Evolutionary conservation across 108 stramenopile genomes (phyloP).

Genomic region (Pseudonitzschia pungens): DNA sequence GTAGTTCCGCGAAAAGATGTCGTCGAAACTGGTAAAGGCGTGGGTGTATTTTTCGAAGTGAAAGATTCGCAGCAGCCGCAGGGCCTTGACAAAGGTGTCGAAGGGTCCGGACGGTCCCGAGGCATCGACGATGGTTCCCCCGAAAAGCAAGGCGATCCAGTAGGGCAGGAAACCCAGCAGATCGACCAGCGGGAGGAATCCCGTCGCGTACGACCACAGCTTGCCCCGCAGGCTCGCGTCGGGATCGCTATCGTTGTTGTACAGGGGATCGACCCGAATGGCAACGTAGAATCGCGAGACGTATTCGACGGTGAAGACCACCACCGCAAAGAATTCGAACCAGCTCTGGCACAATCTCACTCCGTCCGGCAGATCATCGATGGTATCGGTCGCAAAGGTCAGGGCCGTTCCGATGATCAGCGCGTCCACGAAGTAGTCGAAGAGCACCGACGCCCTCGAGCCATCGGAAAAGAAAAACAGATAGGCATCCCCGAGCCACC

Average conservation of each 20-base stretch:
- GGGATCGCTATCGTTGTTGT: slow-evolving; percentile 24
- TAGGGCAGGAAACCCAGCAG: slow-evolving; percentile 73
- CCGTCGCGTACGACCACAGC: slow-evolving; percentile 29
- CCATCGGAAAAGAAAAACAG: slow-evolving; percentile 60
- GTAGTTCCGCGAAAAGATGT: slow-evolving; percentile 61
- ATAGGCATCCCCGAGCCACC: slow-evolving; percentile 40
- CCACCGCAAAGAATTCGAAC: slow-evolving; percentile 66
- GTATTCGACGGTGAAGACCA: slow-evolving; percentile 77
- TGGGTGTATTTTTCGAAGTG: slow-evolving; percentile 82
- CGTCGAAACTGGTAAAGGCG: slow-evolving; percentile 82
- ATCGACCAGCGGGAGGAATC: slow-evolving; percentile 77
- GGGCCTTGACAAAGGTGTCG: slow-evolving; percentile 44
- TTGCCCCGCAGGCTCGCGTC: not conserved
- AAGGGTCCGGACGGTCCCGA: slow-evolving; percentile 13
- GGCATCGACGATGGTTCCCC: slow-evolving; percentile 28
- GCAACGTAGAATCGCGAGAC: slow-evolving; percentile 42
- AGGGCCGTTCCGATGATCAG: slow-evolving; percentile 65
- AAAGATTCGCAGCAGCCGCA: slow-evolving; percentile 73
- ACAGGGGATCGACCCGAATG: slow-evolving; percentile 62
- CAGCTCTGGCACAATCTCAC: slow-evolving; percentile 41
- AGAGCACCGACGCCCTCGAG: slow-evolving; percentile 30
- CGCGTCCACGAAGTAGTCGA: slow-evolving; percentile 53
- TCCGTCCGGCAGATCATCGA: slow-evolving; percentile 11
- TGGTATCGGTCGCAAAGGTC: slow-evolving; percentile 72
- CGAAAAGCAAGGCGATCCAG: slow-evolving; percentile 51